Base-by-base conservation (phyloP, 163 green algal genomes). In the Volvox carteri region DNA sequence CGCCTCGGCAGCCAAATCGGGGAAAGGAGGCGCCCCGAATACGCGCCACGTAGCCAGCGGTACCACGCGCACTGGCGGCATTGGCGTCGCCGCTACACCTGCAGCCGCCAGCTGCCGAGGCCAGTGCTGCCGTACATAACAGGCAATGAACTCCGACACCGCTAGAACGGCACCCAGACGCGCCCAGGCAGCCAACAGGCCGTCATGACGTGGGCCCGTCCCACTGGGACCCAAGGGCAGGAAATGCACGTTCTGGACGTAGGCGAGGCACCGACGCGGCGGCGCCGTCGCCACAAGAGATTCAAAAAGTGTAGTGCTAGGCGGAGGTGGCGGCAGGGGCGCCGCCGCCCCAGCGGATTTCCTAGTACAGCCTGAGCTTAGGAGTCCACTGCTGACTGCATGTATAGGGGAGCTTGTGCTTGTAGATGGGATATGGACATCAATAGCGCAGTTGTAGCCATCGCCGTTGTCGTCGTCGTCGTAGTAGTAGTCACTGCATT, bases 201-300 rank as follows among this genome's bases (percentile, higher is more conserved):
- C 33, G 18, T 41, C 48, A 1, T 8, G 37, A 11, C 92, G 84
- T 8, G 78, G 60, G 11, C 62, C 74, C 4, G 75, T 93, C 30
- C 92, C 92, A 8, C n/a, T 56, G 2, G 88, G 85, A 1, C 92
- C 92, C 46, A 95, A 83, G 19, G 92, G 92, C 60, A 95, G 75
- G 76, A 95, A 95, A 72, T 95, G 92, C 16, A 93, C 89, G 85
- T 95, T 95, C 87, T 95, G 92, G 19, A 92, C 87, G 1, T 91
- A 56, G 46, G 90, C 60, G 35, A 92, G 73, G 60, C 33, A 91
- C 23, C 74, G 58, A 2, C 37, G 18, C 19, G 74, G 41, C 72
- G 73, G 50, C 23, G 70, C 30, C 25, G 76, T 76, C 28, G 14
- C 52, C 42, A 88, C 39, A 21, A 90, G n/a, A 3, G 65, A 52